Evolutionary conservation across 305 asterid species (phyloP).

Genomic region (Lippia alba): DNA sequence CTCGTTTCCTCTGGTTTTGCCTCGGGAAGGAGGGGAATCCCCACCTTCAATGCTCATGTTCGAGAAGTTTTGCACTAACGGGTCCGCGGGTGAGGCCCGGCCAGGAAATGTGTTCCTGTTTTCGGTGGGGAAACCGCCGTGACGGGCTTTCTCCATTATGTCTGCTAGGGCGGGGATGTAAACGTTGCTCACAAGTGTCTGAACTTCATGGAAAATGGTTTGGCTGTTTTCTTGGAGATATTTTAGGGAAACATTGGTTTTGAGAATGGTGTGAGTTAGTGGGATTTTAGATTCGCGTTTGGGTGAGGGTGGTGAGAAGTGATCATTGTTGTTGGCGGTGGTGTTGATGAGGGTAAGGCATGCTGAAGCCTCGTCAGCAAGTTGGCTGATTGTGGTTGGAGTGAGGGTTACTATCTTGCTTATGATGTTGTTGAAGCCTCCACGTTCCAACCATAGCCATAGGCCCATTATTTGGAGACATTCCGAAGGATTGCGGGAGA

Average conservation of each 20-base stretch:
- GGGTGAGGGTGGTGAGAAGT: neutral
- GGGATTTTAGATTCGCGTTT: constrained; percentile 31
- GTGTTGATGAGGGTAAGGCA: constrained; percentile 45
- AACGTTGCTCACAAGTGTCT: constrained; percentile 28
- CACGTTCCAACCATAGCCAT: constrained; percentile 66
- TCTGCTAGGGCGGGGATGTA: constrained; percentile 45
- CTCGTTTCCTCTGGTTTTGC: neutral
- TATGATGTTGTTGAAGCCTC: constrained; percentile 35
- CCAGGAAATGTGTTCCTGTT: neutral
- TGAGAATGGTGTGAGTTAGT: constrained; percentile 36
- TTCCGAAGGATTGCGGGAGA: constrained; percentile 53
- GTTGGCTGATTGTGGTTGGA: constrained; percentile 34
- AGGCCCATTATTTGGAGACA: constrained; percentile 54
- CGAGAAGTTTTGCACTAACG: constrained; percentile 20
- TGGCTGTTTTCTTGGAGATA: constrained; percentile 33
- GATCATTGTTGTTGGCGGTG: neutral
- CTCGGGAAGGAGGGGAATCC: neutral
- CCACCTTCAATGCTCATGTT: constrained; percentile 31
- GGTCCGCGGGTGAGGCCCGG: neutral
- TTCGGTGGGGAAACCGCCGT: constrained; percentile 16
- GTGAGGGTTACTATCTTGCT: constrained; percentile 40
- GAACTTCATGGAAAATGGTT: constrained; percentile 22
- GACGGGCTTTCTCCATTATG: constrained; percentile 36
- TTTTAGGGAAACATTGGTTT: constrained; percentile 28
- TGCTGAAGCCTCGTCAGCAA: constrained; percentile 58